These are phyloP conservation scores for Capronia americana DNA, from an alignment of 2,329 filamentous ascomycete genomes.

Conservation along the genomic window DNA sequence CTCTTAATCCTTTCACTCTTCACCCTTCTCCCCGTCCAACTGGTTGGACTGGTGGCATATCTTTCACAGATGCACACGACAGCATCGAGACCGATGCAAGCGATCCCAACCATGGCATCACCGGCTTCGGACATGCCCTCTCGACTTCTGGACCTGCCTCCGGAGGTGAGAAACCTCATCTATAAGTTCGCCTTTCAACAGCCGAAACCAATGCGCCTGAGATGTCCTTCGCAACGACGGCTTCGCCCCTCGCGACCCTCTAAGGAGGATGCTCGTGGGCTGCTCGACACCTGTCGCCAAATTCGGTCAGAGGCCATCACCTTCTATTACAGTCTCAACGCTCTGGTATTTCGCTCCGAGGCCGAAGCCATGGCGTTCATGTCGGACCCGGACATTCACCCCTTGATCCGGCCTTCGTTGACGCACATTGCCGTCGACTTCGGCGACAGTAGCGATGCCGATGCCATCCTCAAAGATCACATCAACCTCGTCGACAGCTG, in stretches of 20 bases:
- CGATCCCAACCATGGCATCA: slow-evolving; percentile 11
- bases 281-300: slow-evolving; percentile 30
- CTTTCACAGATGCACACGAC: neutral
- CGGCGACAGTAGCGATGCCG: slow-evolving; percentile 32
- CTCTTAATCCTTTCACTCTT: neutral
- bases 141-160: slow-evolving; percentile 29
- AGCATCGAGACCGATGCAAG: neutral
- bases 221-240: slow-evolving; percentile 32
- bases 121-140: slow-evolving; percentile 12
- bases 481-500: slow-evolving; percentile 34
- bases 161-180: slow-evolving; percentile 36
- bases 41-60: slow-evolving; percentile 7
- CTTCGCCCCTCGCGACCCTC: slow-evolving; percentile 33
- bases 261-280: slow-evolving; percentile 33
- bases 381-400: slow-evolving; percentile 30
- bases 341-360: slow-evolving; percentile 33
- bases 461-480: slow-evolving; percentile 35
- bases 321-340: slow-evolving; percentile 35
- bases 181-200: slow-evolving; percentile 33
- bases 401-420: slow-evolving; percentile 30
- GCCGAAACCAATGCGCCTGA: slow-evolving; percentile 24
- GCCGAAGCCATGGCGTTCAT: slow-evolving; percentile 32
- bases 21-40: slow-evolving; percentile 12
- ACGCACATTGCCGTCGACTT: slow-evolving; percentile 35
- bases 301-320: slow-evolving; percentile 33